These are phyloP conservation scores for Cenchrus purpureus DNA, from an alignment of 176 grass and related monocot genomes.

Conservation along the genomic window DNA sequence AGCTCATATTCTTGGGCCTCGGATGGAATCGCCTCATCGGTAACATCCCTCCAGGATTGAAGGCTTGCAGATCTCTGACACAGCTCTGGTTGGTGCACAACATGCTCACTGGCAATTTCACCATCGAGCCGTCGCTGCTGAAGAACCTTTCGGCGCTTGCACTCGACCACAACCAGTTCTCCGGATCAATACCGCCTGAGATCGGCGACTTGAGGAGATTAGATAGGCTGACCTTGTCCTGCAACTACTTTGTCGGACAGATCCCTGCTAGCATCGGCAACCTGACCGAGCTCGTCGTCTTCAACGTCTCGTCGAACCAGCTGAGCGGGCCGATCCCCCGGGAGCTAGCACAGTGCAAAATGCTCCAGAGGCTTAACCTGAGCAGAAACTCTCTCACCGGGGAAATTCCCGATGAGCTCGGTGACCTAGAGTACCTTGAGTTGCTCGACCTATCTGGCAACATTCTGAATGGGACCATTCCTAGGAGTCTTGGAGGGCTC, in stretches of 20 bases:
- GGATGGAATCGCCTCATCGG: conserved; percentile 65
- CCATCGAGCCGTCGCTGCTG: conserved; percentile 49
- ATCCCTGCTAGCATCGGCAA: conserved; percentile 74
- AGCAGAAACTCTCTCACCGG: conserved; percentile 73
- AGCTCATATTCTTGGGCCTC: conserved; percentile 70
- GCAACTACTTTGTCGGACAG: conserved; percentile 79
- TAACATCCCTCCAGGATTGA: conserved; percentile 72
- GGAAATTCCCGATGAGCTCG: conserved; percentile 63
- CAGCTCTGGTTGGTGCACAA: conserved; percentile 65
- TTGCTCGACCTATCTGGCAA: conserved; percentile 77
- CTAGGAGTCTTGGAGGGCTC: conserved; percentile 68
- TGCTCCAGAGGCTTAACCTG: conserved; percentile 81
- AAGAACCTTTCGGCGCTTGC: conserved; percentile 68
- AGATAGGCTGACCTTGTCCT: conserved; percentile 61
- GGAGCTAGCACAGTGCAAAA: conserved; percentile 61
- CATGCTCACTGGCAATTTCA: conserved; percentile 70
- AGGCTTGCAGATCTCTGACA: conserved; percentile 68
- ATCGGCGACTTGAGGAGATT: conserved; percentile 77
- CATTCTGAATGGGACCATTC: conserved; percentile 70
- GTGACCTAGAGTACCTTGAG: conserved; percentile 68
- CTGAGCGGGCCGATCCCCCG: conserved; percentile 60
- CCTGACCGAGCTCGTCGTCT: conserved; percentile 63
- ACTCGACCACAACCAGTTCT: conserved; percentile 80
- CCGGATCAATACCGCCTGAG: conserved; percentile 66
- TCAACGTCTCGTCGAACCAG: conserved; percentile 83